These are phyloP conservation scores for Nicotiana sylvestris DNA, from an alignment of 257 asterid genomes.

Conservation along the genomic window DNA sequence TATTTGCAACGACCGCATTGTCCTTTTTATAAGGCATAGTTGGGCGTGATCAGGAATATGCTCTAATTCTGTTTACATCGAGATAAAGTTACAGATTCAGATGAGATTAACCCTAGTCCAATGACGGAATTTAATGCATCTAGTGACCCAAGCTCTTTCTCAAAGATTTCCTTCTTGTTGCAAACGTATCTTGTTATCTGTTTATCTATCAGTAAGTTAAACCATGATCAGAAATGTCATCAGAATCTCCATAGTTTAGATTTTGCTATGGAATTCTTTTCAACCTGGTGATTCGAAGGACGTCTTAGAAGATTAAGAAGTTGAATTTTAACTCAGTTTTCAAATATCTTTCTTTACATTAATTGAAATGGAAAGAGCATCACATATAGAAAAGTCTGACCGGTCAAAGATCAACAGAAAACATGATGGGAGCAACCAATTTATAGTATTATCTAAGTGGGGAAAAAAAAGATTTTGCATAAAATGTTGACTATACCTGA, in stretches of 20 bases:
- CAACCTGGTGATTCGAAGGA: neutral
- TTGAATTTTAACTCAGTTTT: neutral
- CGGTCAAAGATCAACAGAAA: neutral
- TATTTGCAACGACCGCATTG: too few species aligned
- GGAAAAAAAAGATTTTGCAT: neutral
- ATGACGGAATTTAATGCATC: neutral
- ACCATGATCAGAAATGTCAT: neutral
- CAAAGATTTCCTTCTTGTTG: neutral
- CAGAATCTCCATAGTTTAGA: neutral
- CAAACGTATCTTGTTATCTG: neutral
- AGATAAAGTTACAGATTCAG: neutral
- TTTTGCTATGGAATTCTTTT: neutral
- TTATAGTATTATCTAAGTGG: neutral
- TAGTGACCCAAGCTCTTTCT: neutral
- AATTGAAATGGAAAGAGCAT: neutral
- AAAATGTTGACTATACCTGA: slow-evolving; percentile 27
- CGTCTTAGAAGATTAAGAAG: neutral
- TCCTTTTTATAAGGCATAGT: too few species aligned
- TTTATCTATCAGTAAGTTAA: neutral
- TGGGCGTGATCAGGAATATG: neutral
- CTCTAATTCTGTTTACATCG: neutral
- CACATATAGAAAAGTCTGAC: neutral
- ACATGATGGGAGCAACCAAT: neutral
- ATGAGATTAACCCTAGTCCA: neutral
- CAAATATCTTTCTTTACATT: neutral